Percentiles rank a stretch among this genome's conserved stretches.
phyloP scores from a whole-genome alignment of 225 moss, liverwort and hornwort genomes.

The Bryoerythrophyllum caledonicum region DNA sequence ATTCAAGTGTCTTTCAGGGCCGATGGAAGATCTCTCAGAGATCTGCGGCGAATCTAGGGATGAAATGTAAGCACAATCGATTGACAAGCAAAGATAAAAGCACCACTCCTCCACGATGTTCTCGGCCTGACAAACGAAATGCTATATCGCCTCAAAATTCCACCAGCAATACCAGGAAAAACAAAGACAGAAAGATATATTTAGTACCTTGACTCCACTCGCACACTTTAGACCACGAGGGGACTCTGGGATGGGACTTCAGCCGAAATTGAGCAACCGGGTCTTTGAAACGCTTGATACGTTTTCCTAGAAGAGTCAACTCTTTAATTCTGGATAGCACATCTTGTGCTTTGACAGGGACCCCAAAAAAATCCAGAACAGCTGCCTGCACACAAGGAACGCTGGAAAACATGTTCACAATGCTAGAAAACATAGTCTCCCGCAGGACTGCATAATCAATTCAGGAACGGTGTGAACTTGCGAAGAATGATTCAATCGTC shows the following conservation, averaged over 20 bases:
- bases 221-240: constrained; percentile 90
- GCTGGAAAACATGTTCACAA: constrained; percentile 16
- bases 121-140: constrained; percentile 1
- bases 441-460: constrained; percentile 2
- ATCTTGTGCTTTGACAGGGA: constrained; percentile 97
- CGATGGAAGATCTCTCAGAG: not conserved
- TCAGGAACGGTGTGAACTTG: not conserved
- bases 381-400: constrained; percentile 69
- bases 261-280: constrained; percentile 94
- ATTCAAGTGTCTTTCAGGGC: not conserved
- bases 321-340: constrained; percentile 84
- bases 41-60: not conserved
- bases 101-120: constrained; percentile 1
- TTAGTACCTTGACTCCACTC: constrained; percentile 91
- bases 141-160: constrained; percentile 2
- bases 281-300: constrained; percentile 85
- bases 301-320: constrained; percentile 79
- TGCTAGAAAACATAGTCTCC: not conserved
- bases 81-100: not conserved
- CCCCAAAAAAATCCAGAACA: constrained; percentile 94
- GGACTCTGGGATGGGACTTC: constrained; percentile 80
- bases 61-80: not conserved
- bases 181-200: not conserved
- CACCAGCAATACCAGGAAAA: not conserved
- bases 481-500: not conserved